Base-by-base conservation (phyloP, 2,329 filamentous ascomycete genomes). In the Daldinia sp. region DNA sequence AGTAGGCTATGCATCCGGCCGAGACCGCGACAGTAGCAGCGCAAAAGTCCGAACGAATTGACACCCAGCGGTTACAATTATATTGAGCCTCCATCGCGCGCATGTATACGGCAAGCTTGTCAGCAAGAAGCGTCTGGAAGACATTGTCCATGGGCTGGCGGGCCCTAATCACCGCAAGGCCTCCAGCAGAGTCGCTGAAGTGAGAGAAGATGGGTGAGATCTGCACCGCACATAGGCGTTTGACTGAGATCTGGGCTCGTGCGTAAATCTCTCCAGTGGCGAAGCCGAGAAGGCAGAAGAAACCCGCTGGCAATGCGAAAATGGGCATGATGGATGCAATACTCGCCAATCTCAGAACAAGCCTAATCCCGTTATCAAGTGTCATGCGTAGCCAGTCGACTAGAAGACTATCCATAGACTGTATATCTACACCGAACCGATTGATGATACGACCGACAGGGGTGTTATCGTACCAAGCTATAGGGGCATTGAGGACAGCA, bases 291-390 rank as follows among this genome's bases (percentile, higher is more conserved):
- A 81, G 67, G 68, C 83, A 86, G 9, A 84, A 82, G 28, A 83
- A 72, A 2, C 81, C 74, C 0, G 83, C 83, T 0, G 84, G 84
- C 2, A 86, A 48, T 60, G 84, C 82, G 69, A 86, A 86, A 28
- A 86, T 74, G 3, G 85, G 85, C 82, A 86, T 83, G 68, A 86
- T 85, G 58, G 83, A 82, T 63, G 82, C 83, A 57, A 86, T 82
- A 39, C 82, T 82, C 0, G 78, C 82, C 44, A 86, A 78, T 6
- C 84, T 82, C 59, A 86, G 83, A 23, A 84, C 63, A 63, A 86
- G 78, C 18, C 81, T 76, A 59, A 85, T 78, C 9, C 76, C 69
- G 12, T 79, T 79, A 55, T 84, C 82, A 6, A 85, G 60, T 1
- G 78, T 78, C 20, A 71, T 72, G 10, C 81, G 80, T 0, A 86